Evolutionary conservation across 495 filamentous ascomycete species (phyloP), one percentile per base, ranked within the genome.

Genomic region (Penicillium cinerascens): DNA sequence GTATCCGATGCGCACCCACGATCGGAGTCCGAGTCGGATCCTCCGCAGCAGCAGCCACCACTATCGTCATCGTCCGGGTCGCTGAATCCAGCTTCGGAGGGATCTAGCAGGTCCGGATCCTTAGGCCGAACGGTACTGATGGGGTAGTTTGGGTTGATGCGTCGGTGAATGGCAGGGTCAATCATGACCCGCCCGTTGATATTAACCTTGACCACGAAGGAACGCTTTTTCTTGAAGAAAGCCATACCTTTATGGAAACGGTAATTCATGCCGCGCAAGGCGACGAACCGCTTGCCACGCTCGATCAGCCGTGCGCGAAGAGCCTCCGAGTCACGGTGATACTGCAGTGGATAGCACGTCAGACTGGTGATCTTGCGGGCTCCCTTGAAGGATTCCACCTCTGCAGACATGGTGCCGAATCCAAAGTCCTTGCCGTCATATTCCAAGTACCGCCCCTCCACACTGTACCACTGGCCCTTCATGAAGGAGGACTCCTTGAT

Each of bases 151-250:
- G 91, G 90, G 55, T 92, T 91, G 53, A 93, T 89, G 3, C 90
- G 82, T 21, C 91, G 81, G 72, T 92, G 89, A 46, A 89, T 91
- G 13, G 84, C 84, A 0, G 91, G 87, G 62, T 97, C 92, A 35
- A 96, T 79, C 92, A 96, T 96, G 54, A 96, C 83, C 42, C 92
- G 84, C 26, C 89, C 87, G 56, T 95, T 95, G 72, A 95, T 87
- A 52, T 91, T 91, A 72, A 95, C 83, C 67, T 93, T 95, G 68
- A 85, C 77, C 22, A 95, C 77, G 42, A 54, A 52, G 2, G 79
- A 69, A 53, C 84, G 82, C 75, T 89, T 89, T 70, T 88, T 90
- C 75, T 93, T 92, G 69, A 82, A 80, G 65, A 89, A 96, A 0
- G 87, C 92, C 76, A 81, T 79, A 13, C 78, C 92, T 47, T 92